Evolutionary conservation across 176 grass and related monocot genomes (phyloP).

Genomic region (Juncus effusus): DNA sequence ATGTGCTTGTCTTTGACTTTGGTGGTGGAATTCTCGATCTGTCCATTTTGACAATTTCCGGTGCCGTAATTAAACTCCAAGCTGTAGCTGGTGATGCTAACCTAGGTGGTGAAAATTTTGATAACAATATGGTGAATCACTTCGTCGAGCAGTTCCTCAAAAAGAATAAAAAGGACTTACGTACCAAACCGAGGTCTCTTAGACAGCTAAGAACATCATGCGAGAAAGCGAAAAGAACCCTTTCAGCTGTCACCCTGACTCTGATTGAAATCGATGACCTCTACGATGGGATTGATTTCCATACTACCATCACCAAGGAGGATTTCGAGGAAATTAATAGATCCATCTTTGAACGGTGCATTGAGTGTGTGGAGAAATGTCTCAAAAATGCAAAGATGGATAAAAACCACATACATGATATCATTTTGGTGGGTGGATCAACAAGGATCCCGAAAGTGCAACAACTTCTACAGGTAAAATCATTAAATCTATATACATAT

Average conservation of each 20-base stretch:
- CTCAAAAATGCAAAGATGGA: background rate
- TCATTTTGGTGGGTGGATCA: constrained; percentile 10
- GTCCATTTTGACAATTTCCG: constrained; percentile 1
- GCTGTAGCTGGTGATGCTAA: constrained; percentile 5
- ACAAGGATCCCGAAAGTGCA: constrained; percentile 7
- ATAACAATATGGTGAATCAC: background rate
- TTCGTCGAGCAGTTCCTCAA: background rate
- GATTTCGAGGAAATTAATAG: background rate
- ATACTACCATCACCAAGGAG: background rate
- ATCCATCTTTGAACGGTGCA: background rate
- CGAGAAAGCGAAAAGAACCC: constrained; percentile 8
- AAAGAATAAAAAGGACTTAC: background rate
- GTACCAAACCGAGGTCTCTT: background rate
- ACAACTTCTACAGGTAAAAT: constrained; percentile 2
- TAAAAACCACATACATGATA: background rate
- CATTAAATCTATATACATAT: too few relatives aligned
- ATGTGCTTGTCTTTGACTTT: background rate
- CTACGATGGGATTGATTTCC: constrained; percentile 8
- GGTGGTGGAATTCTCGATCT: constrained; percentile 4
- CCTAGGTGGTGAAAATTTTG: constrained; percentile 12
- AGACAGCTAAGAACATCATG: constrained; percentile 10
- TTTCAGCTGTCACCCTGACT: background rate
- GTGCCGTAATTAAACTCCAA: background rate
- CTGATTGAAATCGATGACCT: background rate
- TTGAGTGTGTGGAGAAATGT: background rate